Evolutionary conservation across 1,284 basidiomycete species (phyloP), one percentile per base, ranked within the genome.

Genomic region (Irpex lacteus): DNA sequence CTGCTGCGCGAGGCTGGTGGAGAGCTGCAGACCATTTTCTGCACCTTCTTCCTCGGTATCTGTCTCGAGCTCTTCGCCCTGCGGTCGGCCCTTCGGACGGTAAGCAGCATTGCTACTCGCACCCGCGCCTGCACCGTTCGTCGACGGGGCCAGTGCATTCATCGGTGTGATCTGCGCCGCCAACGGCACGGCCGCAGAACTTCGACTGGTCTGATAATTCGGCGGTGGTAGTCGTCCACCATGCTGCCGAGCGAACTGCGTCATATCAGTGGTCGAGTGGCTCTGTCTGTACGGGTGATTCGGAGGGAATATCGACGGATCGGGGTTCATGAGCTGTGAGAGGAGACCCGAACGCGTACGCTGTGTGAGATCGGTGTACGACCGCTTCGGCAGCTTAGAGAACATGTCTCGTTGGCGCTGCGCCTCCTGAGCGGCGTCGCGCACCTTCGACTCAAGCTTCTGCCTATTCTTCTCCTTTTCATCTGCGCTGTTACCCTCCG

Each of bases 371-470:
- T 32, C 37, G 19, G 55, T 49, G 69, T 89, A 88, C 26, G 86
- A 85, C 47, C 84, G 80, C 60, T 85, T 81, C 4, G 92, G 90
- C 8, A 90, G 80, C 76, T 94, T 95, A 63, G 85, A 81, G 71
- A 95, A 94, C 82, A 95, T 82, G 15, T 91, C 86, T 38, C 84
- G 82, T 70, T 92, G 86, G 5, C 89, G 82, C 70, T 88, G 84
- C 15, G 83, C 88, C 71, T 91, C 88, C 69, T 84, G 64, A n/a
- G 81, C 83, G 32, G 83, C 85, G 69, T 80, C 77, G 9, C 70
- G 76, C 19, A 81, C 66, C 8, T 74, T 74, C 2, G 67, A 71
- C 65, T 77, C 76, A 66, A 78, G 77, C 55, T 69, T 73, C 67
- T 68, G 69, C 66, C 69, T 65, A 58, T 66, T 64, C 68, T 70